A percentile compares a stretch with the other conserved stretches of the same genome.
Conservation (phyloP, 805 yeast genomes). For the Teunomyces lycoperdinae region DNA sequence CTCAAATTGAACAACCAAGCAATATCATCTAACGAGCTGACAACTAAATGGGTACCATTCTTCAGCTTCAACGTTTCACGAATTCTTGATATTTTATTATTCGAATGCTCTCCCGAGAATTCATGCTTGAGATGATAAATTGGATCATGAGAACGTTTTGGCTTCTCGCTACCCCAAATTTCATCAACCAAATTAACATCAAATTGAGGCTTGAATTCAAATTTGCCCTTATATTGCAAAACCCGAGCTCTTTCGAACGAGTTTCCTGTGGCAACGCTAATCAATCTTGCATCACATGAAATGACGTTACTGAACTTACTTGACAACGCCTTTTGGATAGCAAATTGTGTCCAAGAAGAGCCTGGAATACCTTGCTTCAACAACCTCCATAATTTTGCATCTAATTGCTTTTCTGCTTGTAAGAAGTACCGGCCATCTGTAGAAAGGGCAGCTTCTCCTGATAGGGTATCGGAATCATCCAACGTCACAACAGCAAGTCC, state of each 20-base stretch:
- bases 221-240: constrained; percentile 17
- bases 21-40: constrained; percentile 80
- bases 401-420: constrained; percentile 85
- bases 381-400: constrained; percentile 65
- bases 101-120: constrained; percentile 33
- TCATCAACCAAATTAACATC: constrained; percentile 34
- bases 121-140: constrained; percentile 28
- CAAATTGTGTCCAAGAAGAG: constrained; percentile 78
- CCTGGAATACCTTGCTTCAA: constrained; percentile 78
- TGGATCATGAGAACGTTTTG: constrained; percentile 31
- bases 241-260: constrained; percentile 28
- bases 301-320: constrained; percentile 50
- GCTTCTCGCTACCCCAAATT: constrained; percentile 38
- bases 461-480: constrained; percentile 39
- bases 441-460: constrained; percentile 73
- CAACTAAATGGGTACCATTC: constrained; percentile 40
- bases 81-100: constrained; percentile 27
- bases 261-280: constrained; percentile 50
- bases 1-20: constrained; percentile 90
- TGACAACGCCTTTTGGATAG: constrained; percentile 52
- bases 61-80: constrained; percentile 27
- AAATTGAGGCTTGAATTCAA: constrained; percentile 29
- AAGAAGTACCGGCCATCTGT: constrained; percentile 95
- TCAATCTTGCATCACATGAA: constrained; percentile 80
- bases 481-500: constrained; percentile 84